Conservation (phyloP, 306 rosid genomes). For the Quercus ilex region DNA sequence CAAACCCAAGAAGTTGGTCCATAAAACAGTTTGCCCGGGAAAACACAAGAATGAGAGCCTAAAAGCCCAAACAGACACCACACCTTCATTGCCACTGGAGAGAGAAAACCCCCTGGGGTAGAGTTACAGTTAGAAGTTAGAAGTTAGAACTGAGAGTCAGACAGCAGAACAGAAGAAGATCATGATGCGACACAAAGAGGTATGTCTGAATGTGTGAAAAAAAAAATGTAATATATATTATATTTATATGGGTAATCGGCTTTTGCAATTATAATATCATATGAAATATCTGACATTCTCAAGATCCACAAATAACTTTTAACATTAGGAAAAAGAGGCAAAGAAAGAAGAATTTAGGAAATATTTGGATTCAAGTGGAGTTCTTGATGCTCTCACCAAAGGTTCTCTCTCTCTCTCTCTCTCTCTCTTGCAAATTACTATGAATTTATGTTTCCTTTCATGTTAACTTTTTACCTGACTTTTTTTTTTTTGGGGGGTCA, state of each 20-base stretch:
- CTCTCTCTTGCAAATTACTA: neutral
- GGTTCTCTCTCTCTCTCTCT: slow-evolving; percentile 36
- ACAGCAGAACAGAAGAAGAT: slow-evolving; percentile 18
- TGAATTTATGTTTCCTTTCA: neutral
- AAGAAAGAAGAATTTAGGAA: slow-evolving; percentile 91
- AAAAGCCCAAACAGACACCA: too few species aligned
- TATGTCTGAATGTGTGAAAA: neutral
- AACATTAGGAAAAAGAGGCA: slow-evolving; percentile 77
- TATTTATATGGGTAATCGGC: neutral
- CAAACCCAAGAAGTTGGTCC: too few species aligned
- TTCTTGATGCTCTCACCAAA: slow-evolving; percentile 92
- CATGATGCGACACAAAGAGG: slow-evolving; percentile 81
- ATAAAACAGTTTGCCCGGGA: too few species aligned
- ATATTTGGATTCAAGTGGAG: slow-evolving; percentile 89
- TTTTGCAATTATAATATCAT: neutral
- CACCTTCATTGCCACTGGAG: too few species aligned
- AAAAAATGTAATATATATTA: too few species aligned
- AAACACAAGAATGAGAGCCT: too few species aligned
- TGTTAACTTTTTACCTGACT: neutral
- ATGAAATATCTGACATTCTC: neutral
- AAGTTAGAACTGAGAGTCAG: too few species aligned
- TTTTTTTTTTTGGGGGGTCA: slow-evolving; percentile 24
- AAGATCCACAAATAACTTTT: neutral
- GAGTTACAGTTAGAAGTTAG: too few species aligned
- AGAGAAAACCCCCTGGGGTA: too few species aligned